Base-by-base conservation (phyloP, 106 monocot species). In the Platanthera guangdongensis region DNA sequence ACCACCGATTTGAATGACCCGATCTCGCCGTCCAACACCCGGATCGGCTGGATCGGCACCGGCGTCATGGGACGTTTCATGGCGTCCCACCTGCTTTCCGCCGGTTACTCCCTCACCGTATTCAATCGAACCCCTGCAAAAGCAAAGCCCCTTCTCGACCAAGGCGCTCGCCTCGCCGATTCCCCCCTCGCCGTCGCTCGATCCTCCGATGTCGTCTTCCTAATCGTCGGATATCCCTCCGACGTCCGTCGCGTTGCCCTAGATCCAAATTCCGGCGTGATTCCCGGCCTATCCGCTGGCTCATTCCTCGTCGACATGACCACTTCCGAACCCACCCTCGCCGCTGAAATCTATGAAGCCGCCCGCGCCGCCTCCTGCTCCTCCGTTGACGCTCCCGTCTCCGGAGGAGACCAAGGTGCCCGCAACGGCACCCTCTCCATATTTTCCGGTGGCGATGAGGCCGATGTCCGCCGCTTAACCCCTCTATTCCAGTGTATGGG, bases 361-460 rank as follows among this genome's bases (percentile, higher is more conserved):
- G 88, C 90, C 19, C 25, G 50, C 9, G 32, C 90, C 7, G 57
- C 45, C 10, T 73, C 71, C 21, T 84, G 90, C 75, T 11, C 15
- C 12, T 75, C 91, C 39, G 72, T 97, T 49, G 93, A 93, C 65
- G 96, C 91, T 51, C 96, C 96, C 0, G 96, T 97, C 45, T 97
- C 96, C 15, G 96, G 96, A 75, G 96, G 93, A 0, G 96, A 97
- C 68, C 87, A 89, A 6, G 96, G 96, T 18, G 96, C 96, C 7
- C 84, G 86, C 13, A 71, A 72, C 12, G 93, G 81, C 2, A 83
- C 76, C 5, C 86, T 97, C 8, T 93, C 96, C 7, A 93, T 97
- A 67, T 95, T 95, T 75, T 85, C 90, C 9, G 92, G 92, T 16
- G 92, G 95, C 0, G 92, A 95, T 8, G 80, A 76, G 12, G 49